Percentiles rank a stretch among this genome's conserved stretches.
Conservation (phyloP, 352 stramenopile genomes). For the Peronosclerospora sorghi region DNA sequence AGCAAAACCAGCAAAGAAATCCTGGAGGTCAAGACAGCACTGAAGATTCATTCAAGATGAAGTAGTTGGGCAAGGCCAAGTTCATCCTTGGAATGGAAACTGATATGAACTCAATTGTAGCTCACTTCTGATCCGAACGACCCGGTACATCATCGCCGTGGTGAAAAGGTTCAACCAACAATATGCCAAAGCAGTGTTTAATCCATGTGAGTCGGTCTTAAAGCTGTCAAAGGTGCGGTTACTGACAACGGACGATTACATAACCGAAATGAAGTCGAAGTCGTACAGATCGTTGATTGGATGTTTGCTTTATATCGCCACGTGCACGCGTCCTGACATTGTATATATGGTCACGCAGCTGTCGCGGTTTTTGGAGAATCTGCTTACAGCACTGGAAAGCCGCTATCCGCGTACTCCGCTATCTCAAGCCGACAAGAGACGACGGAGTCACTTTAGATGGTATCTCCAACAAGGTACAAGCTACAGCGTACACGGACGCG, state of each 20-base stretch:
- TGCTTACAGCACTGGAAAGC: too few relatives aligned
- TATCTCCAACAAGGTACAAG: not conserved
- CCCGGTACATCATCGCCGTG: conserved; percentile 1
- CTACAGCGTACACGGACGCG: not conserved
- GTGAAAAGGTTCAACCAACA: conserved; percentile 1
- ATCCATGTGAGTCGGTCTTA: too few relatives aligned
- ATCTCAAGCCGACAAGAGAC: not conserved
- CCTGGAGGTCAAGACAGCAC: conserved; percentile 4
- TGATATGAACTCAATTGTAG: not conserved
- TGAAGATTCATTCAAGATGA: conserved; percentile 1
- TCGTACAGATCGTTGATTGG: not conserved
- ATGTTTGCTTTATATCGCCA: not conserved
- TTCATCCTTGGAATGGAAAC: not conserved
- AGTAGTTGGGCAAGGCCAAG: too few relatives aligned
- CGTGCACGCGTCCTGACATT: too few relatives aligned
- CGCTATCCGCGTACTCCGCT: not conserved
- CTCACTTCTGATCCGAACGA: not conserved
- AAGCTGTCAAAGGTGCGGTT: too few relatives aligned
- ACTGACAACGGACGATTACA: too few relatives aligned
- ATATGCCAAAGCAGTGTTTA: not conserved
- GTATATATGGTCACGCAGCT: too few relatives aligned
- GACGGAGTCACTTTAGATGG: too few relatives aligned
- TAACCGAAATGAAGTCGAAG: too few relatives aligned
- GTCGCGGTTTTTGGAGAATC: too few relatives aligned
- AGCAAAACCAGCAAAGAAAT: conserved; percentile 2